phyloP scores from a whole-genome alignment of 106 monocot genomes.

The Dactylorhiza incarnata region DNA sequence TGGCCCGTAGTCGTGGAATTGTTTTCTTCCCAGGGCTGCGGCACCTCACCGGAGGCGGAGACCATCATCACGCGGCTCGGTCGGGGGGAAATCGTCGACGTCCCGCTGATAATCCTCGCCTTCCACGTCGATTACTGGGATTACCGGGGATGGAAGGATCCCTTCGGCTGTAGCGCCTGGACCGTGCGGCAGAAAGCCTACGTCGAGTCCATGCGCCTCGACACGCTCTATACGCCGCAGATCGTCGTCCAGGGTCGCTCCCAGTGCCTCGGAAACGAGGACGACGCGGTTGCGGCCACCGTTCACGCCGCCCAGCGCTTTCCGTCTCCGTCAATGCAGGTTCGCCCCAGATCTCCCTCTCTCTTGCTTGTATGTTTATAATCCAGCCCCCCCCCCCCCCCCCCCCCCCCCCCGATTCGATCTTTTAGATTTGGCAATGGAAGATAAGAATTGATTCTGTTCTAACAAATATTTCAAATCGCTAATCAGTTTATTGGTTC shows the following conservation, averaged over 20 bases:
- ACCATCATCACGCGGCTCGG: conserved; percentile 42
- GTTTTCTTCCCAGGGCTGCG: conserved; percentile 94
- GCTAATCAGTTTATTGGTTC: too few relatives aligned
- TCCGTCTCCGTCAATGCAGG: conserved; percentile 69
- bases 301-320: conserved; percentile 45
- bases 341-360: conserved; percentile 10
- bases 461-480: too few relatives aligned
- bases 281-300: conserved; percentile 36
- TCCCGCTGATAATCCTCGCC: conserved; percentile 43
- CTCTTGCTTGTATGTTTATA: not conserved
- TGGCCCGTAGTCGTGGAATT: conserved; percentile 75
- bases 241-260: conserved; percentile 62
- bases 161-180: conserved; percentile 71
- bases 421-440: not conserved
- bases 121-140: conserved; percentile 98
- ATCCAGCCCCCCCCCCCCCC: not conserved
- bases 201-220: conserved; percentile 64
- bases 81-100: conserved; percentile 19
- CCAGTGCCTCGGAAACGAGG: conserved; percentile 64
- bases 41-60: conserved; percentile 80
- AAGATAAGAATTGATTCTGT: not conserved
- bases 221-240: conserved; percentile 87
- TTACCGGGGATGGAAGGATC: conserved; percentile 90
- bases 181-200: conserved; percentile 91
- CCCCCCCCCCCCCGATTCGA: not conserved